phyloP scores from a whole-genome alignment of 805 yeast species.

The Debaryomyces prosopidis region DNA sequence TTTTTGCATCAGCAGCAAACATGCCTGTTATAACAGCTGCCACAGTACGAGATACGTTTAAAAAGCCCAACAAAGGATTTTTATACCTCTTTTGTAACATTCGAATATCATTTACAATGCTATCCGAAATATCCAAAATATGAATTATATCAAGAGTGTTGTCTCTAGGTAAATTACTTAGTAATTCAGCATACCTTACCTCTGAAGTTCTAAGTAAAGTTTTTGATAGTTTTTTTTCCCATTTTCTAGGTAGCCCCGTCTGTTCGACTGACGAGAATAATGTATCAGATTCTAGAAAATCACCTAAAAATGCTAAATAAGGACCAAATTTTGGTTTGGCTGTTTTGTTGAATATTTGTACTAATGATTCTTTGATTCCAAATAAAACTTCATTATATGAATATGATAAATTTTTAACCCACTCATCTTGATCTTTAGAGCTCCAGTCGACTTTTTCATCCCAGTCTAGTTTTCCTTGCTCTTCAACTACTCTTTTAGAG shows the following conservation, averaged over 20 bases:
- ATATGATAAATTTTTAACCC: slow-evolving; percentile 46
- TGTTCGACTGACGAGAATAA: slow-evolving; percentile 36
- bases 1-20: slow-evolving; percentile 53
- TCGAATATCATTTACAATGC: slow-evolving; percentile 49
- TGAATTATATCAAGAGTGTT: slow-evolving; percentile 53
- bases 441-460: slow-evolving; percentile 33
- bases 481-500: slow-evolving; percentile 32
- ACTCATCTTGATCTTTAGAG: slow-evolving; percentile 48
- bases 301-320: slow-evolving; percentile 47
- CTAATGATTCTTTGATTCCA: slow-evolving; percentile 43
- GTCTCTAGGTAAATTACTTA: slow-evolving; percentile 57
- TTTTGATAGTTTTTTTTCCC: slow-evolving; percentile 43
- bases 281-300: slow-evolving; percentile 49
- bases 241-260: slow-evolving; percentile 42
- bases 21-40: slow-evolving; percentile 51
- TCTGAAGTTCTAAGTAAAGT: slow-evolving; percentile 38
- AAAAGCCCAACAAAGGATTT: slow-evolving; percentile 57
- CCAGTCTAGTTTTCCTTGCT: slow-evolving; percentile 30
- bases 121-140: slow-evolving; percentile 56
- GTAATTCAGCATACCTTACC: slow-evolving; percentile 36
- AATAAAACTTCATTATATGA: slow-evolving; percentile 49
- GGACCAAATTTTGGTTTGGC: slow-evolving; percentile 62
- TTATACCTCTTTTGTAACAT: slow-evolving; percentile 59
- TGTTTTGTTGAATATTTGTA: slow-evolving; percentile 39
- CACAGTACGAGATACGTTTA: slow-evolving; percentile 51